Base-by-base conservation (phyloP, 306 rosid species). In the Arachis hypogaea region DNA sequence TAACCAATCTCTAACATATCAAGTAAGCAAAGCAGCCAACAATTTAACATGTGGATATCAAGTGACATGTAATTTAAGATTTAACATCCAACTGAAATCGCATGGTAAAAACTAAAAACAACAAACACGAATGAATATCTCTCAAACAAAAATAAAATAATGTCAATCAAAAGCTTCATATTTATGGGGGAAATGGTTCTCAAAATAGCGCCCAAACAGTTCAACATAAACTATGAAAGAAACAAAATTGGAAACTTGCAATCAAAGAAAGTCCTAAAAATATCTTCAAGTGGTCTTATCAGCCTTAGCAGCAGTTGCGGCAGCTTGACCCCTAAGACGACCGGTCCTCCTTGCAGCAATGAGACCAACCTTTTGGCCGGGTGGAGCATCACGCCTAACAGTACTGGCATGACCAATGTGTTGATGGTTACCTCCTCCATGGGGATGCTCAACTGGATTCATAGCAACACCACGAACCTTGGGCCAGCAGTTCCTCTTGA, bases 381-480 rank as follows among this genome's bases (percentile, higher is more conserved):
- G 97, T 65, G 92, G 89, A 43, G 97, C 92, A 82, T 86, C 92
- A 42, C 93, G 89, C 38, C 93, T 80, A 51, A 91, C 93, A 0
- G 92, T 91, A 78, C 92, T 86, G 2, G 97, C 97, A 64, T 91
- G 97, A 0, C 97, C 93, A 72, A 91, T 91, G 22, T 91, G 97
- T 66, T 91, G 97, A 74, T 91, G 97, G 84, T 91, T 91, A 86
- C 97, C 93, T 78, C 97, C 97, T 78, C 97, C 97, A 5, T 91
- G 97, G 65, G 97, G 97, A 91, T 88, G 97, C 84, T 91, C 93
- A 51, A 91, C 97, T 1, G 97, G 97, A 36, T 91, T 91, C 97
- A 91, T 91, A n/a, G 93, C 93, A 71, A 91, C 97, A 86, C 97
- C 97, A 74, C 97, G 93, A 0, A 91, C 97, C 92, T 88, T 88